Conservation (phyloP, 768 basidiomycete species). For the Pleurotus djamor region DNA sequence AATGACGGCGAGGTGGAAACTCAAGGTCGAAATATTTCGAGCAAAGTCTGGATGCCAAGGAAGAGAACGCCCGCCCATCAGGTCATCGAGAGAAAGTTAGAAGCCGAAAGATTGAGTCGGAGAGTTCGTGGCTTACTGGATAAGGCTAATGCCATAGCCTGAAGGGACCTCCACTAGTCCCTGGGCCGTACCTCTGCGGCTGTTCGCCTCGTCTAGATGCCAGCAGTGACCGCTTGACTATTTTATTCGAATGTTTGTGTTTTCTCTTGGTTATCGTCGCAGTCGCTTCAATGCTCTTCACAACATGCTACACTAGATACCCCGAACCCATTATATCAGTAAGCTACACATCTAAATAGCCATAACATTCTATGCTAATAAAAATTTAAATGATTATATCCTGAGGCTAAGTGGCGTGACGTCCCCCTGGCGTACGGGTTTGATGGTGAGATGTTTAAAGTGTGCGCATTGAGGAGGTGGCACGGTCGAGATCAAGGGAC, state of each 20-base stretch:
- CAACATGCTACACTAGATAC: neutral
- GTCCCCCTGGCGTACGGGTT: neutral
- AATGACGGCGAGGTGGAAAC: neutral
- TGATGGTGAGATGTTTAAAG: neutral
- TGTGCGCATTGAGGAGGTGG: neutral
- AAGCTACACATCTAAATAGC: neutral
- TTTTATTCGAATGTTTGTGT: neutral
- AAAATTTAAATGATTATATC: neutral
- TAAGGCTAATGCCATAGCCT: slow-evolving; percentile 47
- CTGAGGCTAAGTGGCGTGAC: no score
- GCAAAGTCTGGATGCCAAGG: slow-evolving; percentile 74
- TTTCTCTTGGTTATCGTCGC: neutral
- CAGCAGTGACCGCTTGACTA: neutral
- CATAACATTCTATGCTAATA: neutral
- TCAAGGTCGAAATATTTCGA: slow-evolving; percentile 12
- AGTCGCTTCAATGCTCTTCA: neutral
- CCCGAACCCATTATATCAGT: neutral
- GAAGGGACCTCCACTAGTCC: neutral
- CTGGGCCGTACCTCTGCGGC: neutral
- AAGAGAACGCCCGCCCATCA: slow-evolving; percentile 83
- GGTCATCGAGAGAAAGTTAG: slow-evolving; percentile 70
- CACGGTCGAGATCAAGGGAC: slow-evolving; percentile 6
- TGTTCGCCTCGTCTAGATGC: neutral
- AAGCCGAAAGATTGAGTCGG: slow-evolving; percentile 69
- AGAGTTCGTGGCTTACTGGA: slow-evolving; percentile 72